Conservation (phyloP, 352 stramenopile species). For the Globisporangium takayamanum region DNA sequence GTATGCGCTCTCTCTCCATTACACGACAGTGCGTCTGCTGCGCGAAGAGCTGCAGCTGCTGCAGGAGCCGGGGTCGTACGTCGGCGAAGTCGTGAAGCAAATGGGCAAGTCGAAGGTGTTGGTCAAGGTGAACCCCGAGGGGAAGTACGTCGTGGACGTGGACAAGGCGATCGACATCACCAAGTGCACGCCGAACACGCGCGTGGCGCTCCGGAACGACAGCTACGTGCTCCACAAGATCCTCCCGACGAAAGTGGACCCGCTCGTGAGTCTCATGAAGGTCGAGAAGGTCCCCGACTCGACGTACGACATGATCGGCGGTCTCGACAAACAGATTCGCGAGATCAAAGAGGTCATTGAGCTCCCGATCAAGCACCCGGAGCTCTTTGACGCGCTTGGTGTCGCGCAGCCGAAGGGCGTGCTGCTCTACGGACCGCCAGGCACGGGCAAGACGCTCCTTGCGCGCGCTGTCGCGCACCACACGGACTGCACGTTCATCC, state of each 20-base stretch:
- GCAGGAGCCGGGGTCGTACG: slow-evolving; percentile 97
- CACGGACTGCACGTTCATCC: slow-evolving; percentile 99
- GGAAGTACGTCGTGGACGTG: slow-evolving; percentile 99
- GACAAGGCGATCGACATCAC: slow-evolving; percentile 95
- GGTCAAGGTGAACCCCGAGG: slow-evolving; percentile 98
- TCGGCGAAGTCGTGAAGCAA: slow-evolving; percentile 99
- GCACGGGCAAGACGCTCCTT: slow-evolving; percentile 98
- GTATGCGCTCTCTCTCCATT: not conserved
- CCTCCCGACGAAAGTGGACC: slow-evolving; percentile 97
- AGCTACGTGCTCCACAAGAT: slow-evolving; percentile 99
- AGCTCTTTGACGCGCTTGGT: slow-evolving; percentile 98
- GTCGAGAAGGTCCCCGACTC: slow-evolving; percentile 99
- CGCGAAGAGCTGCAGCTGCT: slow-evolving; percentile 98
- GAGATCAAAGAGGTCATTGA: slow-evolving; percentile 99
- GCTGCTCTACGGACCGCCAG: slow-evolving; percentile 95
- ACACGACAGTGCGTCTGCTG: slow-evolving; percentile 90
- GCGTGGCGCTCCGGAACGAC: slow-evolving; percentile 98
- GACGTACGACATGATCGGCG: slow-evolving; percentile 99
- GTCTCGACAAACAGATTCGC: slow-evolving; percentile 98
- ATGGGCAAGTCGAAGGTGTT: slow-evolving; percentile 99
- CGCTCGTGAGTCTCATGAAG: slow-evolving; percentile 92
- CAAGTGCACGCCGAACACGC: slow-evolving; percentile 97
- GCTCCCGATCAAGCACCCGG: slow-evolving; percentile 99
- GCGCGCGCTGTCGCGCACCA: slow-evolving; percentile 98
- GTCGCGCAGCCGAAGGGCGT: slow-evolving; percentile 97